Conservation (phyloP, 1,284 basidiomycete species). For the Calocybe gambosa region DNA sequence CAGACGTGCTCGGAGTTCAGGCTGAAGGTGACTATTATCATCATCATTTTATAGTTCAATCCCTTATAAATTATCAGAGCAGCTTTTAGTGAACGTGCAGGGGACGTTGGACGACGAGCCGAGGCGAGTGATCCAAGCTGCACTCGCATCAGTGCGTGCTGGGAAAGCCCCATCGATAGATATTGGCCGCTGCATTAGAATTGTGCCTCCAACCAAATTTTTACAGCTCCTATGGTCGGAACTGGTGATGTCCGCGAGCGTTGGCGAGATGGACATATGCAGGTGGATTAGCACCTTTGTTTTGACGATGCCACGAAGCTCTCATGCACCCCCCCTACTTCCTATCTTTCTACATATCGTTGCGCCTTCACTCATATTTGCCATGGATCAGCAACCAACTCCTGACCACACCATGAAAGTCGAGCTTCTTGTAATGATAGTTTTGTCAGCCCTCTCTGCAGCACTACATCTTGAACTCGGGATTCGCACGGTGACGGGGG, state of each 20-base stretch:
- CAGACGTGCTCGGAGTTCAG: constrained; percentile 36
- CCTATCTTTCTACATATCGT: constrained; percentile 66
- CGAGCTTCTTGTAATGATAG: constrained; percentile 55
- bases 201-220: constrained; percentile 52
- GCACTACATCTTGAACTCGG: constrained; percentile 67
- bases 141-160: constrained; percentile 46
- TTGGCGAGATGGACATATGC: constrained; percentile 53
- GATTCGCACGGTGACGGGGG: constrained; percentile 44
- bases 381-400: constrained; percentile 45
- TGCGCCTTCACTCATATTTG: constrained; percentile 50
- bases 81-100: constrained; percentile 14
- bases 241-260: constrained; percentile 40
- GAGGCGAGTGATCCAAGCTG: constrained; percentile 46
- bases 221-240: constrained; percentile 60
- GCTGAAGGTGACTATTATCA: constrained; percentile 28
- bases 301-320: constrained; percentile 49
- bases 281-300: constrained; percentile 59
- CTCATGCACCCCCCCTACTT: constrained; percentile 53
- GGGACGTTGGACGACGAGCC: constrained; percentile 39
- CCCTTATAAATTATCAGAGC: not conserved
- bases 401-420: constrained; percentile 48
- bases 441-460: constrained; percentile 58
- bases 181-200: constrained; percentile 53
- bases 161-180: constrained; percentile 60
- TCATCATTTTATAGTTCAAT: not conserved